Conservation (phyloP, 2,329 filamentous ascomycete species). For the Dactylellina sp. region DNA sequence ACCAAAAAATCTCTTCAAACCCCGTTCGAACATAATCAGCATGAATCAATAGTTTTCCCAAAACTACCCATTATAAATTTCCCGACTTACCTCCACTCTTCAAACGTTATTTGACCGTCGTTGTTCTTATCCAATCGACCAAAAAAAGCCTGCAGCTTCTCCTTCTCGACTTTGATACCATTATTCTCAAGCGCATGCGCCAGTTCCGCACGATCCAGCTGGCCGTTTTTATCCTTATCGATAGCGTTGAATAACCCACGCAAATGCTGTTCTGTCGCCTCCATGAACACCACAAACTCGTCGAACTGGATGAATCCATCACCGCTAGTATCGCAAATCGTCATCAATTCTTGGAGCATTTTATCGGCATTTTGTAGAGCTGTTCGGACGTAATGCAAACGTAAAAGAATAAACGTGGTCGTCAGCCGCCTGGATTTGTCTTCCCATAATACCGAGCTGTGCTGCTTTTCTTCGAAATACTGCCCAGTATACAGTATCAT, state of each 20-base stretch:
- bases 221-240: conserved; percentile 85
- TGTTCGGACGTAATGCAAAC: conserved; percentile 62
- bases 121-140: conserved; percentile 87
- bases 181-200: conserved; percentile 80
- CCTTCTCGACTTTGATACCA: conserved; percentile 80
- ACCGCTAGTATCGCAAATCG: conserved; percentile 83
- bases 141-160: conserved; percentile 87
- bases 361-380: conserved; percentile 90
- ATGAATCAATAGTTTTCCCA: not conserved
- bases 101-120: conserved; percentile 72
- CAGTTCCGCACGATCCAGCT: conserved; percentile 87
- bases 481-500: conserved; percentile 15
- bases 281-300: conserved; percentile 90
- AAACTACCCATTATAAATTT: conserved; percentile 2
- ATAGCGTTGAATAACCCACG: conserved; percentile 85
- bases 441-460: conserved; percentile 19
- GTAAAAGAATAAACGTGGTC: conserved; percentile 37
- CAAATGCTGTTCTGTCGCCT: conserved; percentile 86
- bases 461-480: conserved; percentile 31
- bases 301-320: conserved; percentile 92
- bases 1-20: conserved; percentile 88
- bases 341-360: conserved; percentile 83
- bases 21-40: conserved; percentile 70
- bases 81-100: conserved; percentile 43
- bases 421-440: conserved; percentile 28